These are phyloP conservation scores for Monascus ruber DNA, from an alignment of 2,329 filamentous ascomycete species.

Conservation along the genomic window DNA sequence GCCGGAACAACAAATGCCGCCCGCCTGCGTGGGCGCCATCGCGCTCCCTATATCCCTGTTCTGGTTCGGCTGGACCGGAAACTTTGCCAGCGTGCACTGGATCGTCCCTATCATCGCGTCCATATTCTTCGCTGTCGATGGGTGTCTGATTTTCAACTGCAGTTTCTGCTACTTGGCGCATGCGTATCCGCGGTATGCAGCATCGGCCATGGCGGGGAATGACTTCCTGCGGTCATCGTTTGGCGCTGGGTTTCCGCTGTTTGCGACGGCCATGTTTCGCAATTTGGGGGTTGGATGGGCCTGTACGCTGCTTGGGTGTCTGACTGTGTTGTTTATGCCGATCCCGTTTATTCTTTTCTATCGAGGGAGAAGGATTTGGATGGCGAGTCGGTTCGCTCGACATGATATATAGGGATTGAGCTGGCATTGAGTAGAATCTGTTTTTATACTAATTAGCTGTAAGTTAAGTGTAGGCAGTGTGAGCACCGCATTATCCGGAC, in stretches of 20 bases:
- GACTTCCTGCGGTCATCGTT: conserved; percentile 57
- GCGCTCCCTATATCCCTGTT: conserved; percentile 54
- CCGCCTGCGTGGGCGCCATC: conserved; percentile 48
- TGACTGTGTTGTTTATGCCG: neutral
- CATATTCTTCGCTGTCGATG: conserved; percentile 55
- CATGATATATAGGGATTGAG: too few relatives aligned
- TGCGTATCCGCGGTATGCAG: conserved; percentile 58
- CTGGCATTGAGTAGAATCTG: too few relatives aligned
- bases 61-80: conserved; percentile 55
- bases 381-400: too few relatives aligned
- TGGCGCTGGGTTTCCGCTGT: conserved; percentile 18
- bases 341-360: neutral
- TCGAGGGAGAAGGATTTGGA: too few relatives aligned
- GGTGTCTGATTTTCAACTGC: conserved; percentile 60
- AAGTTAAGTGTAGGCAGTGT: too few relatives aligned
- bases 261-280: conserved; percentile 23
- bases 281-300: conserved; percentile 13
- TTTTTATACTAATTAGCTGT: too few relatives aligned
- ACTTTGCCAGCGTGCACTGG: conserved; percentile 49
- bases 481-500: too few relatives aligned
- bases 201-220: conserved; percentile 61
- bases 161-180: conserved; percentile 65
- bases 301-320: neutral
- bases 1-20: conserved; percentile 45
- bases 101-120: conserved; percentile 54